Evolutionary conservation across 2,329 filamentous ascomycete species (phyloP).

Genomic region (Colletotrichum sansevieriae): DNA sequence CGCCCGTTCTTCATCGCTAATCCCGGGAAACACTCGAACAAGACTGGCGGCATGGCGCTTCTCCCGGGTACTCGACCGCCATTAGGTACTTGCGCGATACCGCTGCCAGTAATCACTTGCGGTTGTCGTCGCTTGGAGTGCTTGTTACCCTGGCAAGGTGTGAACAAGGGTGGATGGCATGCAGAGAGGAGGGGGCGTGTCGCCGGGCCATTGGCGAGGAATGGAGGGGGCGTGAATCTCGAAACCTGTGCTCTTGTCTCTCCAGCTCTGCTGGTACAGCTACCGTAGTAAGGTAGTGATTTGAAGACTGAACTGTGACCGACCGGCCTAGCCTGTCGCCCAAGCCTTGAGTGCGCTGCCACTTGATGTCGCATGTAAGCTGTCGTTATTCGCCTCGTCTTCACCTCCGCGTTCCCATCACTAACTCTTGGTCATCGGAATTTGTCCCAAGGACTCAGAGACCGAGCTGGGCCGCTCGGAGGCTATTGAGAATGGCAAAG

Average conservation of each 20-base stretch:
- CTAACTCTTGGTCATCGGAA: background rate
- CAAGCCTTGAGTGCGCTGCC: background rate
- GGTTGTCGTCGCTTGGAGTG: slow-evolving; percentile 30
- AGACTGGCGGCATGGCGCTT: slow-evolving; percentile 49
- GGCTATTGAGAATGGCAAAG: background rate
- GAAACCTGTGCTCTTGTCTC: slow-evolving; percentile 9
- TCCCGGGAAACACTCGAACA: slow-evolving; percentile 44
- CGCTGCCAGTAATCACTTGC: slow-evolving; percentile 32
- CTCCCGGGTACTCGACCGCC: slow-evolving; percentile 37
- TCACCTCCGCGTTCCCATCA: slow-evolving; percentile 9
- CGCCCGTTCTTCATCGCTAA: slow-evolving; percentile 44
- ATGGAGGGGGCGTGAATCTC: slow-evolving; percentile 27
- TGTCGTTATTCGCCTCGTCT: slow-evolving; percentile 6
- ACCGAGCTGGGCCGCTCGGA: background rate
- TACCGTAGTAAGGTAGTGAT: no score
- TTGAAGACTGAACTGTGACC: no score
- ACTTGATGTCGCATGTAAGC: background rate
- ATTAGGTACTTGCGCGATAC: slow-evolving; percentile 38
- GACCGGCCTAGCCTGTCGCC: no score
- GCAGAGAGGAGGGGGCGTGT: slow-evolving; percentile 39
- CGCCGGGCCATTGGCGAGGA: slow-evolving; percentile 27
- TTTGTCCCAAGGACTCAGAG: background rate
- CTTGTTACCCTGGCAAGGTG: slow-evolving; percentile 32
- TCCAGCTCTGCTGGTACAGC: slow-evolving; percentile 5
- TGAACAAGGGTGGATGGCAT: slow-evolving; percentile 37